Conservation (phyloP, 768 basidiomycete genomes). For the Calvatia gigantea region DNA sequence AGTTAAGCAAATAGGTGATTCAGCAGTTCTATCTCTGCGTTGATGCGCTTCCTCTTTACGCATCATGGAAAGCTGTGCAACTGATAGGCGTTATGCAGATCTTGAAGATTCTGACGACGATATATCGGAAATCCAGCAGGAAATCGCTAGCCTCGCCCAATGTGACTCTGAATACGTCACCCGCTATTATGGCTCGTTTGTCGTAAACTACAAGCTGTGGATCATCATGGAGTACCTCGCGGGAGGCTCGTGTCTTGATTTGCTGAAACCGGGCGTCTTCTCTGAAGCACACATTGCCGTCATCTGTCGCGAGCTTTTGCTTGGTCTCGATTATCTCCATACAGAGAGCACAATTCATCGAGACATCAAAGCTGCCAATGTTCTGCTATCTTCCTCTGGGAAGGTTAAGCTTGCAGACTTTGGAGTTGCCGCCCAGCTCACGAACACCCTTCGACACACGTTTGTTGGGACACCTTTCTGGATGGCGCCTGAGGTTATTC, state of each 20-base stretch:
- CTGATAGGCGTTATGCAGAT: conserved; percentile 45
- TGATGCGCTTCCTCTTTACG: not conserved
- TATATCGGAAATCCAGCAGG: conserved; percentile 97
- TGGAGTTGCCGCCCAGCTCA: conserved; percentile 96
- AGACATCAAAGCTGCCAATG: conserved; percentile 98
- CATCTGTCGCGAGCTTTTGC: conserved; percentile 87
- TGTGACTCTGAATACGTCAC: conserved; percentile 98
- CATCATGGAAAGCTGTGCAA: not conserved
- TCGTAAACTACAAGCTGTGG: conserved; percentile 96
- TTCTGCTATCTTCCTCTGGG: conserved; percentile 85
- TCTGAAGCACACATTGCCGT: conserved; percentile 94
- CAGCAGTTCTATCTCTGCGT: conserved; percentile 4
- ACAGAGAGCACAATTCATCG: conserved; percentile 94
- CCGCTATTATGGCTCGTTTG: conserved; percentile 94
- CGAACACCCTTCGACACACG: conserved; percentile 90
- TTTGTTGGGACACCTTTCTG: conserved; percentile 97
- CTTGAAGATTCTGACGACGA: conserved; percentile 98
- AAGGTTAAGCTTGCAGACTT: conserved; percentile 98
- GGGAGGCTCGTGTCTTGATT: conserved; percentile 96
- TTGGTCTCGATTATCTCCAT: conserved; percentile 96
- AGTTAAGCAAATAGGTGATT: conserved; percentile 94
- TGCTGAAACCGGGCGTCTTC: conserved; percentile 89
- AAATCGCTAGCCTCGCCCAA: conserved; percentile 93
- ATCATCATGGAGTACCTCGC: conserved; percentile 99
- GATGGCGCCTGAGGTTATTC: conserved; percentile 99